Conservation (phyloP, 1,139 yeast genomes). For the Blastobotrys buckinghamii region DNA sequence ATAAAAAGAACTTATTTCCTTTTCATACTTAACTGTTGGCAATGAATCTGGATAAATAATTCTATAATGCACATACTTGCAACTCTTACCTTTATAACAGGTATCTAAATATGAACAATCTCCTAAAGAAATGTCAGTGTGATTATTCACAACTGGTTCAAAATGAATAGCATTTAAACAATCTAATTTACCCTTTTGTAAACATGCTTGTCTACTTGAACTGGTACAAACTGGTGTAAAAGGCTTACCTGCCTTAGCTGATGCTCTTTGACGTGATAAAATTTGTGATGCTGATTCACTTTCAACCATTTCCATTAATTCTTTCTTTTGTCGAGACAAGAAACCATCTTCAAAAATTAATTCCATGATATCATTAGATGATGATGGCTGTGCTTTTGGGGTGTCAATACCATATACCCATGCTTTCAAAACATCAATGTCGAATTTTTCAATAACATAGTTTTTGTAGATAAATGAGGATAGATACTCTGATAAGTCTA, state of each 20-base stretch:
- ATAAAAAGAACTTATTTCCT: slow-evolving; percentile 28
- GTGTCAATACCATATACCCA: slow-evolving; percentile 3
- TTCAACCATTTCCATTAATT: slow-evolving; percentile 16
- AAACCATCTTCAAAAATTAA: slow-evolving; percentile 11
- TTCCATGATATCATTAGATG: slow-evolving; percentile 5
- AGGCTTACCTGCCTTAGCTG: slow-evolving; percentile 14
- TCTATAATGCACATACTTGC: slow-evolving; percentile 77
- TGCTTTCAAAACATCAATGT: background rate
- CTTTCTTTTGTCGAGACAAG: slow-evolving; percentile 9
- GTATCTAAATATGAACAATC: slow-evolving; percentile 94
- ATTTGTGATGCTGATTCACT: slow-evolving; percentile 15
- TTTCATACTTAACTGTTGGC: background rate
- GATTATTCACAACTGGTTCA: slow-evolving; percentile 29
- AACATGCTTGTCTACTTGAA: slow-evolving; percentile 19
- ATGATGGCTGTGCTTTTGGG: background rate
- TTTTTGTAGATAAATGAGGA: background rate
- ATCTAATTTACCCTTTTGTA: slow-evolving; percentile 28
- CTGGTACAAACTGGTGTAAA: slow-evolving; percentile 20
- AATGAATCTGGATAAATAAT: slow-evolving; percentile 32
- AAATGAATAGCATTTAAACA: slow-evolving; percentile 32
- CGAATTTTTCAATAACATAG: slow-evolving; percentile 1
- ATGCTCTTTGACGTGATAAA: slow-evolving; percentile 16
- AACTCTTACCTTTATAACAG: slow-evolving; percentile 76
- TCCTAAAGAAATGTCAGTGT: slow-evolving; percentile 67
- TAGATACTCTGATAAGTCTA: background rate